phyloP scores from a whole-genome alignment of 495 filamentous ascomycete species.

The Arthonia radiata region DNA sequence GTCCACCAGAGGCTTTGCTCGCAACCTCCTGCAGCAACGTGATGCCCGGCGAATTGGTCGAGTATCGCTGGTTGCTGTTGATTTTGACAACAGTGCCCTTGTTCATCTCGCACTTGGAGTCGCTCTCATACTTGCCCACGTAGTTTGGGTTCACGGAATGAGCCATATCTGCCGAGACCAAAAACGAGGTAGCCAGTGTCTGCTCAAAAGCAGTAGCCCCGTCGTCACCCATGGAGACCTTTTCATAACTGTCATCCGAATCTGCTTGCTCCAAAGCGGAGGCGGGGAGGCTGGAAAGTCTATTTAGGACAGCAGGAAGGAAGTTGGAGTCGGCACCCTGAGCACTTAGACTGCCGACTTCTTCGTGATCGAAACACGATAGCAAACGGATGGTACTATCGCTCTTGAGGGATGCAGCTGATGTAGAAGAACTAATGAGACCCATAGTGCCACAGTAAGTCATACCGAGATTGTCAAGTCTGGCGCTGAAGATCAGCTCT shows the following conservation, averaged over 20 bases:
- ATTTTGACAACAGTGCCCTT: conserved; percentile 90
- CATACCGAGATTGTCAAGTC: conserved; percentile 88
- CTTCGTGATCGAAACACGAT: conserved; percentile 90
- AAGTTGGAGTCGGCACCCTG: conserved; percentile 88
- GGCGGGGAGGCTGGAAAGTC: conserved; percentile 55
- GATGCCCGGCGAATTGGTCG: conserved; percentile 87
- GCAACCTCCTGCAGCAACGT: conserved; percentile 77
- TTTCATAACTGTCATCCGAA: conserved; percentile 26
- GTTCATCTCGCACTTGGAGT: conserved; percentile 87
- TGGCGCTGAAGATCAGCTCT: conserved; percentile 80
- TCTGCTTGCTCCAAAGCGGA: conserved; percentile 17
- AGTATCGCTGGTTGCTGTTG: conserved; percentile 91
- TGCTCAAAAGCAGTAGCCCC: conserved; percentile 71
- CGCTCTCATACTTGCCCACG: conserved; percentile 63
- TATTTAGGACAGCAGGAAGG: conserved; percentile 66
- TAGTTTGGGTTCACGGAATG: conserved; percentile 93
- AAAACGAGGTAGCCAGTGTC: conserved; percentile 72
- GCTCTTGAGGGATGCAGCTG: conserved; percentile 33
- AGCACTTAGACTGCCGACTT: conserved; percentile 74
- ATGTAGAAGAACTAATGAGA: conserved; percentile 55
- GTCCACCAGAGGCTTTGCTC: conserved; percentile 24
- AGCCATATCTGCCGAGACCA: conserved; percentile 93
- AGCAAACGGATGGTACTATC: conserved; percentile 71
- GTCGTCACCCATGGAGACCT: conserved; percentile 20
- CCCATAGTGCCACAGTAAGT: conserved; percentile 67